Conservation (phyloP, 495 filamentous ascomycete species). For the Tuber calosporum region DNA sequence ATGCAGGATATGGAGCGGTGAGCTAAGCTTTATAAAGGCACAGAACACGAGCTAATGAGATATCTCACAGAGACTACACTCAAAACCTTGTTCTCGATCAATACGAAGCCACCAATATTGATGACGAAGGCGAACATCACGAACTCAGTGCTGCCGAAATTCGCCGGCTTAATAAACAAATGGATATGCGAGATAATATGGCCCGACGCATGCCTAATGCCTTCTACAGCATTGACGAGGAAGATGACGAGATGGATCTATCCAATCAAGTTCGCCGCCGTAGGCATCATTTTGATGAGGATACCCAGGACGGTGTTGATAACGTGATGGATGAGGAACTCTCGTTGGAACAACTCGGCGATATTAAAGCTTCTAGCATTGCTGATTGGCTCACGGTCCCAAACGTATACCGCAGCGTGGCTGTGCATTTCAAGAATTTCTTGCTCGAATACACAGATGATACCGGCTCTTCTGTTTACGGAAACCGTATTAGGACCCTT, state of each 20-base stretch:
- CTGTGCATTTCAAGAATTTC: constrained; percentile 94
- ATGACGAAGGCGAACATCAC: constrained; percentile 72
- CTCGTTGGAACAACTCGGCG: constrained; percentile 79
- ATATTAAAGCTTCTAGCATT: constrained; percentile 86
- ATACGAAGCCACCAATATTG: constrained; percentile 67
- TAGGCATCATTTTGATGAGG: constrained; percentile 79
- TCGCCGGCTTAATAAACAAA: constrained; percentile 71
- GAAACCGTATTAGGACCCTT: constrained; percentile 80
- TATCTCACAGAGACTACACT: constrained; percentile 31
- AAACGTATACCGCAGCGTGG: constrained; percentile 85
- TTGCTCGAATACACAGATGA: constrained; percentile 91
- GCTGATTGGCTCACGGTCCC: constrained; percentile 92
- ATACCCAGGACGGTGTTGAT: constrained; percentile 75
- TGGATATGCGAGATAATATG: constrained; percentile 77
- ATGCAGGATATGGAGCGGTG: constrained; percentile 42
- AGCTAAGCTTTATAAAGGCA: background rate
- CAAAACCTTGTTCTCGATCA: constrained; percentile 47
- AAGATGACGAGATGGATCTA: constrained; percentile 73
- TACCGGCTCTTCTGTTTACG: constrained; percentile 82
- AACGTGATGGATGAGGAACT: constrained; percentile 93
- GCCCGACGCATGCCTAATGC: constrained; percentile 70
- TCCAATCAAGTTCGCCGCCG: constrained; percentile 72
- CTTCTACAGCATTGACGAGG: constrained; percentile 82
- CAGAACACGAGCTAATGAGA: constrained; percentile 3
- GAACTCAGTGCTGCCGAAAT: constrained; percentile 61